Conservation (phyloP, 164 flowering plant species). For the Vitis vinifera region DNA sequence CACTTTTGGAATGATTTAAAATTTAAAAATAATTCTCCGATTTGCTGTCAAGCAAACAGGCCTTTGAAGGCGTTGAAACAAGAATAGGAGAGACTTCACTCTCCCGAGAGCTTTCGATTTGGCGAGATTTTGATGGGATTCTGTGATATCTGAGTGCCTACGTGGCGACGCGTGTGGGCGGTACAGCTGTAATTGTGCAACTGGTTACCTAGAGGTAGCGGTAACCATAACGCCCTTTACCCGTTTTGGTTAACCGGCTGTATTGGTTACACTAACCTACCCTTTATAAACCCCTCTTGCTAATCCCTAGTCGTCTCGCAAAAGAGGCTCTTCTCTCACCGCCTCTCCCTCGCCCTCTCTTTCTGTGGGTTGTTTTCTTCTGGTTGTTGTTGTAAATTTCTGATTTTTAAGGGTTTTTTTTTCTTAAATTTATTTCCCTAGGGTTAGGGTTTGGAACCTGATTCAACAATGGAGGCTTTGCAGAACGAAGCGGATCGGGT, state of each 20-base stretch:
- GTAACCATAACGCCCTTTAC: constrained; percentile 9
- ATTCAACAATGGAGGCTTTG: neutral
- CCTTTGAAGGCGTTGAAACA: neutral
- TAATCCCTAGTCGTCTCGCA: neutral
- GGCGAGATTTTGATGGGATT: constrained; percentile 8
- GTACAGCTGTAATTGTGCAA: constrained; percentile 15
- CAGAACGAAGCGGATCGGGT: constrained; percentile 23
- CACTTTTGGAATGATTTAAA: too few species aligned
- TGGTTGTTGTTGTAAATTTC: too few species aligned
- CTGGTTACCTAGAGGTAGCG: constrained; percentile 12
- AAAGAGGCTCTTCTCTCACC: neutral
- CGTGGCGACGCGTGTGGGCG: constrained; percentile 16
- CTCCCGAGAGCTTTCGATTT: neutral
- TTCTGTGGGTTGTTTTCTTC: neutral
- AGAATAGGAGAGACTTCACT: neutral
- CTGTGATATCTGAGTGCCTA: neutral
- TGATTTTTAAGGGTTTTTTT: too few species aligned
- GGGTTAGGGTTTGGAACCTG: constrained; percentile 1
- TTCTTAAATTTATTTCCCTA: neutral
- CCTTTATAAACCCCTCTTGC: constrained; percentile 10
- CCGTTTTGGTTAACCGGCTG: constrained; percentile 19
- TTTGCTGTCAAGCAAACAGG: constrained; percentile 3
- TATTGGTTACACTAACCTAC: constrained; percentile 23
- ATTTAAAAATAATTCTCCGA: neutral
- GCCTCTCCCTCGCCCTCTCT: neutral